These are phyloP conservation scores for Rutidosis leptorrhynchoides DNA, from an alignment of 129 eudicot genomes.

Conservation along the genomic window DNA sequence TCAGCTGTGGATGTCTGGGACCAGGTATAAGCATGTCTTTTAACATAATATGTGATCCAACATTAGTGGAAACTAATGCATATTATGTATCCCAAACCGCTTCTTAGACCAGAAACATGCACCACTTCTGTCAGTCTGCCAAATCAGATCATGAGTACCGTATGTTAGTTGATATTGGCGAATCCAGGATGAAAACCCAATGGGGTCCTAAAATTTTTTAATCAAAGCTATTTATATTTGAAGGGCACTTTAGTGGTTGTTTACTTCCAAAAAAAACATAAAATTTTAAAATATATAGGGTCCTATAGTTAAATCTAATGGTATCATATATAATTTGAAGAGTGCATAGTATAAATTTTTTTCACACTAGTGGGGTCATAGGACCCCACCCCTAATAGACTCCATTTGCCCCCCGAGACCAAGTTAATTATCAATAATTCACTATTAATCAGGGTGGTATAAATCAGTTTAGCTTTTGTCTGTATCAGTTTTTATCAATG, in stretches of 20 bases:
- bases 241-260: too few species aligned
- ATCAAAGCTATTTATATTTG: too few species aligned
- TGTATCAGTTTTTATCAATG: neutral
- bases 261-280: too few species aligned
- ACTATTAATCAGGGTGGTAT: neutral
- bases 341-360: too few species aligned
- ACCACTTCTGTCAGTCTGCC: neutral
- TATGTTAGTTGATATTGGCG: neutral
- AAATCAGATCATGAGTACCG: neutral
- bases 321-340: too few species aligned
- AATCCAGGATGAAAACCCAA: too few species aligned
- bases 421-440: neutral
- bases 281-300: too few species aligned
- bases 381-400: too few species aligned
- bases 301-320: too few species aligned
- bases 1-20: neutral
- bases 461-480: neutral
- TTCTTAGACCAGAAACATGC: neutral
- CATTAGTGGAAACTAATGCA: neutral
- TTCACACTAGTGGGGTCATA: too few species aligned
- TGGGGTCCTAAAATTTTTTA: too few species aligned
- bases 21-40: neutral
- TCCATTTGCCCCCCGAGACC: too few species aligned
- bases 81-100: neutral
- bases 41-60: neutral